phyloP scores from a whole-genome alignment of 2,329 filamentous ascomycete species.

The Penicillium oxalicum region DNA sequence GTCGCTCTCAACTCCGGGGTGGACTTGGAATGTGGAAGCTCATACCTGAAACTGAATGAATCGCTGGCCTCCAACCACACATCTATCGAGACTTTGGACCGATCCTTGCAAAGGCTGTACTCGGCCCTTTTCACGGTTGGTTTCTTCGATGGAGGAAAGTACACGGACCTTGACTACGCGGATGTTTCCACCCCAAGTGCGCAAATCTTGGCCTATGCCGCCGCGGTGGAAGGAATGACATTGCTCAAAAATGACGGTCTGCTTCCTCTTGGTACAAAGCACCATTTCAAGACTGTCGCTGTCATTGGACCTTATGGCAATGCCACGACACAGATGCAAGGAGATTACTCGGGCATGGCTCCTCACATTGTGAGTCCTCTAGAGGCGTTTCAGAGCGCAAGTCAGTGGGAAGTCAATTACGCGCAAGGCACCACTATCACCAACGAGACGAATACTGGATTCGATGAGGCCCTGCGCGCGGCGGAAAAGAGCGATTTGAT shows the following conservation, averaged over 20 bases:
- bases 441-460: neutral
- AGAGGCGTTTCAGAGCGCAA: neutral
- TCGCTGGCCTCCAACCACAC: slow-evolving; percentile 40
- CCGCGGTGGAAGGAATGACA: slow-evolving; percentile 41
- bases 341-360: slow-evolving; percentile 51
- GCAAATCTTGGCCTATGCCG: slow-evolving; percentile 48
- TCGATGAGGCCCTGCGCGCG: neutral
- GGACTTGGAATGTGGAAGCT: slow-evolving; percentile 46
- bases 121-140: slow-evolving; percentile 43
- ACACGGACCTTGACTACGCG: slow-evolving; percentile 45
- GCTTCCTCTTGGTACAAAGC: slow-evolving; percentile 35
- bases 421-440: neutral
- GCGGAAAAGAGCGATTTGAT: slow-evolving; percentile 39
- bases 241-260: slow-evolving; percentile 47
- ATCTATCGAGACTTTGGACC: slow-evolving; percentile 38
- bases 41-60: slow-evolving; percentile 36
- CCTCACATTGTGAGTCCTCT: slow-evolving; percentile 34
- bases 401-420: neutral
- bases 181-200: slow-evolving; percentile 51
- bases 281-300: slow-evolving; percentile 36
- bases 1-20: slow-evolving; percentile 45
- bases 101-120: slow-evolving; percentile 39
- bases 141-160: slow-evolving; percentile 46
- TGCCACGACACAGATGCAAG: slow-evolving; percentile 50
- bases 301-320: slow-evolving; percentile 53